phyloP scores from a whole-genome alignment of 768 basidiomycete genomes.

The Fistulinella prunicolor region DNA sequence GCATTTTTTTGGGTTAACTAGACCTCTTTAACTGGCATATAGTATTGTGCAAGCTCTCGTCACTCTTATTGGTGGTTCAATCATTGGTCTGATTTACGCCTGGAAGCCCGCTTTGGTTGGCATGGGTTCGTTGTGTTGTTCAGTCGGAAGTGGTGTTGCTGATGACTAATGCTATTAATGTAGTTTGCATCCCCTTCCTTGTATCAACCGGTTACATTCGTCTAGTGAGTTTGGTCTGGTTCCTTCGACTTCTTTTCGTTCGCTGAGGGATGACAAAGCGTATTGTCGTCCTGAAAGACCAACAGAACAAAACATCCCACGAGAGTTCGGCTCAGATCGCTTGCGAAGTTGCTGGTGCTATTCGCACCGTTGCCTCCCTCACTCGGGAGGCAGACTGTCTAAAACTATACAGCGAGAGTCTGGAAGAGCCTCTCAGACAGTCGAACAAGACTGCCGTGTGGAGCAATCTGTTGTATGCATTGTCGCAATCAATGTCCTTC shows the following conservation, averaged over 20 bases:
- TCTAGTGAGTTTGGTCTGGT: constrained; percentile 53
- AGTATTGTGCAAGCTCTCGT: constrained; percentile 75
- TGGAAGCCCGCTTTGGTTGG: constrained; percentile 82
- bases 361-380: constrained; percentile 86
- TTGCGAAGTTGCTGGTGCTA: constrained; percentile 87
- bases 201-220: constrained; percentile 81
- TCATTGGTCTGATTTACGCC: constrained; percentile 75
- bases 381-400: constrained; percentile 84
- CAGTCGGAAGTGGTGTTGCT: not conserved
- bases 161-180: not conserved
- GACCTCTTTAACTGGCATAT: constrained; percentile 3
- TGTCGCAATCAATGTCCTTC: constrained; percentile 75
- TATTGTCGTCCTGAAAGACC: constrained; percentile 87
- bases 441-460: constrained; percentile 64
- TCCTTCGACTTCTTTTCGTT: not conserved
- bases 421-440: constrained; percentile 65
- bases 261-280: constrained; percentile 38
- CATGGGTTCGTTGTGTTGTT: constrained; percentile 37
- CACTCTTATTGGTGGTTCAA: constrained; percentile 65
- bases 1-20: not conserved
- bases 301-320: constrained; percentile 76
- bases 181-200: constrained; percentile 65
- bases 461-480: constrained; percentile 63
- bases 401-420: constrained; percentile 59
- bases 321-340: constrained; percentile 82